Base-by-base conservation (phyloP, 257 asterid genomes). In the Rauvolfia tetraphylla region DNA sequence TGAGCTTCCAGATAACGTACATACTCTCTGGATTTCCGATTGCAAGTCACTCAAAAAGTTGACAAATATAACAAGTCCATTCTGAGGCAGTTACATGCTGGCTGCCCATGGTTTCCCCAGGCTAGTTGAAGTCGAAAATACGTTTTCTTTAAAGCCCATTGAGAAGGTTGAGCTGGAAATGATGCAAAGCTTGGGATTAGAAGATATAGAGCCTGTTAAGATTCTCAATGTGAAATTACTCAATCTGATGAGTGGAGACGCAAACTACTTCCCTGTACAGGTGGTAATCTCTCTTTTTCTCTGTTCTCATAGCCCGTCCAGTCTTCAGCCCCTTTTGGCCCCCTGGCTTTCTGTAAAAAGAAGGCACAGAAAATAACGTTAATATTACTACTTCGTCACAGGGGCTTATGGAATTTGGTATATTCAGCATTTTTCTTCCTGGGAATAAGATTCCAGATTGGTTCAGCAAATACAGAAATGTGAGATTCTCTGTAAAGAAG, bases 361-460 rank as follows among this genome's bases (percentile, higher is more conserved):
- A 49, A 22, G n/a, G n/a, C n/a, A 49, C 17, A 13, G 5, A 51
- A 51, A 4, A 18, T 49, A 51, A 15, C 1, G 22, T 1, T 22
- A 49, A 5, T 49, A 49, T 49, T 49, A 49, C 5, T 49, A 13
- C 22, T 49, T 14, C 15, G 56, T 49, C 22, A 49, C 56, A 69
- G 76, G 81, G 76, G 0, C 76, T 77, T 3, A 39, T 54, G 27
- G 81, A 70, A 72, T 77, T 39, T 46, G 76, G 81, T 3, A 31
- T 77, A 25, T 77, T 70, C 68, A 70, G 75, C 46, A 77, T 34
- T 44, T 77, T 58, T 29, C n/a, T n/a, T n/a, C n/a, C n/a, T n/a
- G n/a, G n/a, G n/a, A n/a, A n/a, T n/a, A n/a, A n/a, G n/a, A n/a
- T n/a, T n/a, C n/a, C n/a, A n/a, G n/a, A n/a, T n/a, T n/a, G n/a